phyloP scores from a whole-genome alignment of 2,329 filamentous ascomycete genomes.

The Elsinoe necatrix region DNA sequence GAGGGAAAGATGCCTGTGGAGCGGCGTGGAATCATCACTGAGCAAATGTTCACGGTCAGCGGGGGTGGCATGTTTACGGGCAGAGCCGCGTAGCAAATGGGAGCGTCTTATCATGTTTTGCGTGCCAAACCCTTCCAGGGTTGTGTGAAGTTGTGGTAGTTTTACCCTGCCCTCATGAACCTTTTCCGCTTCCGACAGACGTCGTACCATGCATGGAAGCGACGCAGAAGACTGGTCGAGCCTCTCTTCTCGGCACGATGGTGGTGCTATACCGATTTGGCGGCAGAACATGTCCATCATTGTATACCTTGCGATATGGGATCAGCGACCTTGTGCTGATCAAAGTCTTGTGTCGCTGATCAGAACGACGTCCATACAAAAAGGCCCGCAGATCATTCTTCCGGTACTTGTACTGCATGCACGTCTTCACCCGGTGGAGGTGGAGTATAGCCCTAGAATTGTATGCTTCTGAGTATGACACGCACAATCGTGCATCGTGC shows the following conservation, averaged over 20 bases:
- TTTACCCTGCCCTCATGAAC: neutral
- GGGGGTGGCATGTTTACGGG: neutral
- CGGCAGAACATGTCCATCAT: neutral
- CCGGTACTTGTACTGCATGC: neutral
- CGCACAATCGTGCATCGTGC: neutral
- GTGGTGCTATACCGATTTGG: neutral
- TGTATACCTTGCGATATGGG: neutral
- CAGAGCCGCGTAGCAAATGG: neutral
- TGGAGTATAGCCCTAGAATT: neutral
- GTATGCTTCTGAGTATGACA: neutral
- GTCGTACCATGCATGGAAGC: neutral
- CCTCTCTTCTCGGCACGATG: neutral
- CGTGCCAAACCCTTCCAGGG: neutral
- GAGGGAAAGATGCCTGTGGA: neutral
- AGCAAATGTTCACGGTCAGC: neutral
- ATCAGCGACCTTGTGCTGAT: neutral
- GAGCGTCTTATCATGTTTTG: neutral
- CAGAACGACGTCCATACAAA: conserved; percentile 2
- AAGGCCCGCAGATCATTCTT: neutral
- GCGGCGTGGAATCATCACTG: neutral
- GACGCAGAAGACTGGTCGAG: neutral
- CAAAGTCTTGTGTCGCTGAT: conserved; percentile 6
- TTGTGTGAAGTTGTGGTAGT: neutral
- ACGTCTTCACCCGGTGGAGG: neutral
- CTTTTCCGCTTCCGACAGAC: neutral